These are phyloP conservation scores for Thamnidium elegans DNA, from an alignment of 192 early-diverging fungal genomes.

Conservation along the genomic window DNA sequence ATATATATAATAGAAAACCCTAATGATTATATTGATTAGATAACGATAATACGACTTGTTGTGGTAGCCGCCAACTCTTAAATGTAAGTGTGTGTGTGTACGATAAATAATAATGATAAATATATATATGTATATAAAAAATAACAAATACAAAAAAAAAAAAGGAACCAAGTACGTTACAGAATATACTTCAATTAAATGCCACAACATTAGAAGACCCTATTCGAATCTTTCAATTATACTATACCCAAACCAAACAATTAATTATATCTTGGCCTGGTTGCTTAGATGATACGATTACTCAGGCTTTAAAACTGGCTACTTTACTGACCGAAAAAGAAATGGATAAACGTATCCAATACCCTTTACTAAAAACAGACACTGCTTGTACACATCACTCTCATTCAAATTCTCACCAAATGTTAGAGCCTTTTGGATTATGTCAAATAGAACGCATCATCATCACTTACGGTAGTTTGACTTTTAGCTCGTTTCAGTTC, in stretches of 20 bases:
- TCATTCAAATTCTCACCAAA: constrained; percentile 8
- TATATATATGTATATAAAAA: too few relatives aligned
- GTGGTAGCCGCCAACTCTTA: too few relatives aligned
- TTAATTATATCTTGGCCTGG: constrained; percentile 14
- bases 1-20: too few relatives aligned
- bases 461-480: constrained; percentile 10
- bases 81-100: too few relatives aligned
- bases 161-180: too few relatives aligned
- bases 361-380: neutral
- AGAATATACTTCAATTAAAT: neutral
- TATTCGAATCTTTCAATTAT: constrained; percentile 16
- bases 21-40: too few relatives aligned
- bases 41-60: too few relatives aligned
- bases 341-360: too few relatives aligned
- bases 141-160: too few relatives aligned
- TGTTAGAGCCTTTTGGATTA: constrained; percentile 1
- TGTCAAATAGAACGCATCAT: constrained; percentile 6
- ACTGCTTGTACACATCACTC: constrained; percentile 18
- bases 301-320: too few relatives aligned
- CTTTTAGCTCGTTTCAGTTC: constrained; percentile 5
- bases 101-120: too few relatives aligned
- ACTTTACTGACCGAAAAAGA: too few relatives aligned
- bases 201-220: neutral
- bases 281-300: neutral
- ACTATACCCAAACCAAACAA: constrained; percentile 6